A percentile compares a stretch with the other conserved stretches of the same genome.
phyloP scores from a whole-genome alignment of 306 rosid genomes.

The Cicer cuneatum region DNA sequence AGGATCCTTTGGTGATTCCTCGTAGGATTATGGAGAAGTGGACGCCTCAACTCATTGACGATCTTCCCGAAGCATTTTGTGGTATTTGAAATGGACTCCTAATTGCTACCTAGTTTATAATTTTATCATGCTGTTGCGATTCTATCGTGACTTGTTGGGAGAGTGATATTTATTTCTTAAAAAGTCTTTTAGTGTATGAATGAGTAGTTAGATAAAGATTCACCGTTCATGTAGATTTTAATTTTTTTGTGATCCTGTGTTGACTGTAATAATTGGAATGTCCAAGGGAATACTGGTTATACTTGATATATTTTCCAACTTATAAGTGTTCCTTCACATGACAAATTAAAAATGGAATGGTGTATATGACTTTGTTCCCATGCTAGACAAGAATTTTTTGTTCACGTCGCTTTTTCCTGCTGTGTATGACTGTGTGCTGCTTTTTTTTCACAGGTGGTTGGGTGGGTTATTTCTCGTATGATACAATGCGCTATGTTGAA shows the following conservation, averaged over 20 bases:
- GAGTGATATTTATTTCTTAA: conserved; percentile 7
- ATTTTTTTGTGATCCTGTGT: background rate
- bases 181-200: background rate
- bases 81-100: conserved; percentile 53
- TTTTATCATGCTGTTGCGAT: background rate
- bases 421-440: conserved; percentile 23
- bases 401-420: conserved; percentile 1
- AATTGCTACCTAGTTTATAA: background rate
- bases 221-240: background rate
- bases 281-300: background rate
- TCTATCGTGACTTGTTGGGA: background rate
- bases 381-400: background rate
- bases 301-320: conserved; percentile 1
- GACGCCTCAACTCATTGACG: conserved; percentile 84
- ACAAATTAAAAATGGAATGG: conserved; percentile 12
- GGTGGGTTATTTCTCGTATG: conserved; percentile 97
- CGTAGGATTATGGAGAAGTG: conserved; percentile 78
- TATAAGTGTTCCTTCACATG: conserved; percentile 4
- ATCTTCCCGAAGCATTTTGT: conserved; percentile 95
- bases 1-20: conserved; percentile 85
- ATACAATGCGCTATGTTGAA: conserved; percentile 94
- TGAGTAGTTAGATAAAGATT: background rate
- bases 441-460: conserved; percentile 77
- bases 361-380: background rate
- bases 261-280: conserved; percentile 13